A percentile compares a stretch with the other conserved stretches of the same genome.
These are phyloP conservation scores for Actinidia chinensis DNA, from an alignment of 179 eudicot species.

Conservation along the genomic window DNA sequence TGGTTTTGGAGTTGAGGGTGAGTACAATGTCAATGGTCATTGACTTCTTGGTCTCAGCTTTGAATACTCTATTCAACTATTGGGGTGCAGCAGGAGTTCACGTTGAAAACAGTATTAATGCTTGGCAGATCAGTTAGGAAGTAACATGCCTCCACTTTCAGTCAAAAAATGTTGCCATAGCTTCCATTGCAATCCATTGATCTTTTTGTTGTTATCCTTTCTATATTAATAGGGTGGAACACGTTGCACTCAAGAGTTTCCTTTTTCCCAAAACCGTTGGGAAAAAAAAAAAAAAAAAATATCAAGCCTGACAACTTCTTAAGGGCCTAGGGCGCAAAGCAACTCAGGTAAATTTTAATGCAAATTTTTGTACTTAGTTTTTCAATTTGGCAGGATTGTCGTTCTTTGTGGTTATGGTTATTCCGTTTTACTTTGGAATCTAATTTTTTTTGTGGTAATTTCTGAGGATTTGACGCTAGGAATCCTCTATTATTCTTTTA, in stretches of 20 bases:
- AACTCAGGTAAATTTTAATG: constrained; percentile 61
- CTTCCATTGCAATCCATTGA: neutral
- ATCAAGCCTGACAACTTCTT: constrained; percentile 96
- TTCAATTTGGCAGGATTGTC: neutral
- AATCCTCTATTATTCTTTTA: neutral
- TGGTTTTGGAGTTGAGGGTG: constrained; percentile 95
- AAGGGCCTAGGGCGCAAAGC: constrained; percentile 99
- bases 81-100: constrained; percentile 75
- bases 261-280: too few relatives aligned
- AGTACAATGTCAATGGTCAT: constrained; percentile 92
- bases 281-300: too few relatives aligned
- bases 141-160: constrained; percentile 19
- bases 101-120: constrained; percentile 90
- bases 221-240: constrained; percentile 92
- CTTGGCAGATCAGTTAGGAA: constrained; percentile 96
- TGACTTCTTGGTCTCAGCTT: constrained; percentile 97
- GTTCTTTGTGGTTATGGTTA: neutral
- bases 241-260: constrained; percentile 93
- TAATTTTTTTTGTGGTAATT: neutral
- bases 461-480: neutral
- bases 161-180: constrained; percentile 11
- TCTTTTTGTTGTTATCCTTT: constrained; percentile 14
- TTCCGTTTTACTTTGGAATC: neutral
- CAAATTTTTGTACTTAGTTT: neutral
- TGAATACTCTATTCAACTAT: constrained; percentile 90